Base-by-base conservation (phyloP, 2,329 filamentous ascomycete genomes). In the Beauveria sp. region DNA sequence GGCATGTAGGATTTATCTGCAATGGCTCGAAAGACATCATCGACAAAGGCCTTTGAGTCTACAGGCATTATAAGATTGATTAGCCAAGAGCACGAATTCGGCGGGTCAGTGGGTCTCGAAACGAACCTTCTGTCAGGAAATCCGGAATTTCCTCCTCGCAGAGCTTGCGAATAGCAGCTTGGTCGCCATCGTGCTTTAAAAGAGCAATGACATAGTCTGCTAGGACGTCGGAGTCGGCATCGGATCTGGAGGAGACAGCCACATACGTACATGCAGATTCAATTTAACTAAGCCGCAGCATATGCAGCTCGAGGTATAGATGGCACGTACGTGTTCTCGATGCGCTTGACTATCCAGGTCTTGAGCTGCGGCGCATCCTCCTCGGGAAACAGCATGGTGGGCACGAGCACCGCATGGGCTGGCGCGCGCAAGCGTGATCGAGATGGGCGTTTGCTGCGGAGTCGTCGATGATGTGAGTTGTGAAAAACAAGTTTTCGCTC, bases 161-260 rank as follows among this genome's bases (percentile, higher is more conserved):
- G 56, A 88, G 82, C 67, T 81, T 77, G 68, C 85, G 83, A 59
- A 92, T 85, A 22, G 83, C 79, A n/a, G 80, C 79, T 46, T 81
- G 76, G 55, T 84, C 79, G 63, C 87, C 87, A 65, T 91, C 88
- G 63, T 89, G 86, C 64, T 84, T 83, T 51, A 93, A 76, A 22
- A 94, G 81, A 7, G 89, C 90, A 63, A 92, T 80, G n/a, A 93
- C 87, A 70, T 92, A 94, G 67, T 94, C 90, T 52, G 89, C 90
- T 3, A 94, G 84, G 5, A 93, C 89, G 68, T 92, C 90, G 37
- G 87, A 84, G 70, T 94, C 90, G 55, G 89, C 89, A 68, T 92
- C 89, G 30, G 88, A 90, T 58, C 89, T 91, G 64, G 30, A 53
- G n/a, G 62, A 54, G 28, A 41, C 5, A 4, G 14, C 12, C 44